Conservation (phyloP, 768 basidiomycete species). For the Trametes meyenii region DNA sequence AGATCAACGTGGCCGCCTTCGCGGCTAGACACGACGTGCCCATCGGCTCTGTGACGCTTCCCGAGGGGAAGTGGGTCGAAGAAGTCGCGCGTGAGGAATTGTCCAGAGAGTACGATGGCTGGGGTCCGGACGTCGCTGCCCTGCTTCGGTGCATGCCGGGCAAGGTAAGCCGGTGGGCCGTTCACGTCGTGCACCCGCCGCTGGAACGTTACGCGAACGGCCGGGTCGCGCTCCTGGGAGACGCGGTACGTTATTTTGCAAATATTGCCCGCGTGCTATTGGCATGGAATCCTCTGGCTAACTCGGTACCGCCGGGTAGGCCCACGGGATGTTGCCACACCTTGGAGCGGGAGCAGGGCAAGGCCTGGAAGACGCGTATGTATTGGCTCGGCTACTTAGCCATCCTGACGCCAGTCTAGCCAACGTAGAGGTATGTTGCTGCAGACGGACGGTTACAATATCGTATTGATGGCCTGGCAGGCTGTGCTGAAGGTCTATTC, state of each 20-base stretch:
- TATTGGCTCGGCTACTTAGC: slow-evolving; percentile 48
- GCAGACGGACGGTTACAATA: neutral
- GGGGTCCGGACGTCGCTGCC: slow-evolving; percentile 47
- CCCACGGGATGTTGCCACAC: slow-evolving; percentile 44
- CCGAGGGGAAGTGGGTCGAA: slow-evolving; percentile 42
- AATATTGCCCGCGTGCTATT: neutral
- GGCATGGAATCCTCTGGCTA: neutral
- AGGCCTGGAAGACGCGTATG: slow-evolving; percentile 58
- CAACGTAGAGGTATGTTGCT: slow-evolving; percentile 44
- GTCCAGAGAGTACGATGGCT: slow-evolving; percentile 45
- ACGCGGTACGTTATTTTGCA: slow-evolving; percentile 38
- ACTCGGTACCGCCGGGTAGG: slow-evolving; percentile 27
- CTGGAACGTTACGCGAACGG: slow-evolving; percentile 47
- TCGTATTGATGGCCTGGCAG: slow-evolving; percentile 32
- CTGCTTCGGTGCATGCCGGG: slow-evolving; percentile 46
- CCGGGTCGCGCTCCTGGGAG: slow-evolving; percentile 54
- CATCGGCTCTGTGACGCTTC: slow-evolving; percentile 23
- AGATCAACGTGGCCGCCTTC: slow-evolving; percentile 51
- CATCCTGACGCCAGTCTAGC: slow-evolving; percentile 42
- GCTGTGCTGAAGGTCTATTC: slow-evolving; percentile 51
- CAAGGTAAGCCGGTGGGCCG: slow-evolving; percentile 53
- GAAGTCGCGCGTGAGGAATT: slow-evolving; percentile 46
- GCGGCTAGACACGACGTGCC: slow-evolving; percentile 30
- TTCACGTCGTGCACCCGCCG: slow-evolving; percentile 51
- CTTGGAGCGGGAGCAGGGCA: slow-evolving; percentile 61